Evolutionary conservation across 2,329 filamentous ascomycete species (phyloP), one percentile per base, ranked within the genome.

Genomic region (Pestalotiopsis fici): DNA sequence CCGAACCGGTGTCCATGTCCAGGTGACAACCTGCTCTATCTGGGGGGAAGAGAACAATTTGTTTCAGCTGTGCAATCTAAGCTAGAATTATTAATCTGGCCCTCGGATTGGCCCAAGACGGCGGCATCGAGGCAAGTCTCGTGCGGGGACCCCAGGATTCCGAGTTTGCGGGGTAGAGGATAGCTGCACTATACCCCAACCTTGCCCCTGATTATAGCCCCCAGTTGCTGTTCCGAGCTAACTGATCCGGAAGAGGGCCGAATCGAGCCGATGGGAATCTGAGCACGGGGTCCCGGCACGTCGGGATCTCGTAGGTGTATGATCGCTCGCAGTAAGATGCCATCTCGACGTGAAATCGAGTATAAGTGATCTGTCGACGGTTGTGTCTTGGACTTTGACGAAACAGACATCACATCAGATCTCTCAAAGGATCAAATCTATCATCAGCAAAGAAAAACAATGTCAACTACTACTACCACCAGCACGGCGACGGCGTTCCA

Each of bases 381-480:
- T n/a, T n/a, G 43, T n/a, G n/a, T 50, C 6, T 50, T 50, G 43
- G n/a, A 23, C 9, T 15, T 50, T 21, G 6, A 50, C n/a, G 43
- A 23, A 50, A 9, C n/a, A 50, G 43, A 50, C 18, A n/a, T 50
- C 9, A 2, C 43, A 50, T 50, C 7, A 18, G 21, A 21, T 50
- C 43, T 50, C 9, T 1, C 43, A 50, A n/a, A 9, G 43, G 21
- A 21, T 50, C 43, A 50, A 50, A 18, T 60, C 13, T 55, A 25
- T 9, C 21, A 67, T 35, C 31, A 50, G 3, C 9, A 50, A 3
- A 5, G n/a, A 6, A 59, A 60, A 28, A 39, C 57, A 5, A 64
- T 60, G 13, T 57, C 65, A 31, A 63, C 67, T n/a, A 50, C 43
- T 50, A 66, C 60, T 39, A 73, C 70, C 65, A 59, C 65, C 27